Conservation (phyloP, 1,284 basidiomycete genomes). For the Phenoliferia sp. region DNA sequence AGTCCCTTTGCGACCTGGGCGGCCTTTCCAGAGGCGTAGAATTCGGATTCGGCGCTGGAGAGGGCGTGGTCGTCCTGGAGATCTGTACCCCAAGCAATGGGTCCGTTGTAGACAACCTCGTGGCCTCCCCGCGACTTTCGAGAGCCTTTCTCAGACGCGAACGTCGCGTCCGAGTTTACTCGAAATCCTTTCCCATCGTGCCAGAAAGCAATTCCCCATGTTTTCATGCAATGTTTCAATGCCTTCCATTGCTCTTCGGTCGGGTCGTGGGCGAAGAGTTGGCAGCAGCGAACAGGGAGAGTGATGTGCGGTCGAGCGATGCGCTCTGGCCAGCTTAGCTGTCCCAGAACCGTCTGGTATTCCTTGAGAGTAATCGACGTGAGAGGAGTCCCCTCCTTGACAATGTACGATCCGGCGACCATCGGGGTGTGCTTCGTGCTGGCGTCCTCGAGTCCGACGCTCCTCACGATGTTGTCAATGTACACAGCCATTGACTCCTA, state of each 20-base stretch:
- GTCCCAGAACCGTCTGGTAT: too few relatives aligned
- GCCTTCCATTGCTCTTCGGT: not conserved
- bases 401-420: not conserved
- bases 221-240: not conserved
- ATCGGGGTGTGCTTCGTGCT: not conserved
- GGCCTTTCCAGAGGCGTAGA: not conserved
- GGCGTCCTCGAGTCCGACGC: not conserved
- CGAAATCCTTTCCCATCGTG: not conserved
- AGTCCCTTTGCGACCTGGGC: not conserved
- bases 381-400: not conserved
- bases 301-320: not conserved
- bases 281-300: not conserved
- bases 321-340: too few relatives aligned
- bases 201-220: not conserved
- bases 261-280: not conserved
- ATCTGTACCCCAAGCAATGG: not conserved
- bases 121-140: not conserved
- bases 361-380: not conserved
- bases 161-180: not conserved
- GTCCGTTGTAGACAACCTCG: not conserved
- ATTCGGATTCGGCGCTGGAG: not conserved
- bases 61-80: not conserved
- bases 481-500: not conserved
- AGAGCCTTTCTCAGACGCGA: not conserved
- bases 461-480: not conserved